Conservation (phyloP, 495 filamentous ascomycete species). For the Penicillium herquei region DNA sequence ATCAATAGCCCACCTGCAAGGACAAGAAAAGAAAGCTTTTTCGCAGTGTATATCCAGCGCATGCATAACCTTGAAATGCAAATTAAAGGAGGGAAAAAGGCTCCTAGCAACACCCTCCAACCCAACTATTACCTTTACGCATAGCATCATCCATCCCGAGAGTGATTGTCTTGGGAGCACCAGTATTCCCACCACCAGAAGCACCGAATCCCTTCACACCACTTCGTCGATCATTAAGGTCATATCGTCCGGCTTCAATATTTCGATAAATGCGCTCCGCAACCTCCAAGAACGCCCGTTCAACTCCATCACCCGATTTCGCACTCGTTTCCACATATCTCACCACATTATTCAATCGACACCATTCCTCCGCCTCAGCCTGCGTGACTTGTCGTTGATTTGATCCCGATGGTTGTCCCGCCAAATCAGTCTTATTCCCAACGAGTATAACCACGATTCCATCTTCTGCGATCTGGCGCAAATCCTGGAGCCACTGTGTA, state of each 20-base stretch:
- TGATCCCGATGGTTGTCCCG: slow-evolving; percentile 42
- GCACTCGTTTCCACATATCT: slow-evolving; percentile 95
- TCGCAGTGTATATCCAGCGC: no score
- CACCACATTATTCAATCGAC: slow-evolving; percentile 72
- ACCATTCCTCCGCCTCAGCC: slow-evolving; percentile 87
- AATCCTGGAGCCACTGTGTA: slow-evolving; percentile 87
- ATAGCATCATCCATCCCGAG: slow-evolving; percentile 57
- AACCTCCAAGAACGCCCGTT: slow-evolving; percentile 87
- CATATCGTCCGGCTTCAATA: slow-evolving; percentile 89
- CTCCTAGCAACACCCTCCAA: slow-evolving; percentile 49
- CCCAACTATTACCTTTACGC: slow-evolving; percentile 45
- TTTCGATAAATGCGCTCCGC: slow-evolving; percentile 93
- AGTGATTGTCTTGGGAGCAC: slow-evolving; percentile 52
- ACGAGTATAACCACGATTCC: slow-evolving; percentile 92
- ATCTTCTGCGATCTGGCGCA: slow-evolving; percentile 88
- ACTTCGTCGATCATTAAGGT: slow-evolving; percentile 87
- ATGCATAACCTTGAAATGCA: background rate
- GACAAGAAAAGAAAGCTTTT: background rate
- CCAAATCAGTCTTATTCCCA: slow-evolving; percentile 89
- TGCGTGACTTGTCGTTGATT: slow-evolving; percentile 75
- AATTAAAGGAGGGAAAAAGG: background rate
- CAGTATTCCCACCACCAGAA: slow-evolving; percentile 41
- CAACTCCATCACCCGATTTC: slow-evolving; percentile 90
- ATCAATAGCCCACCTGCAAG: slow-evolving; percentile 1
- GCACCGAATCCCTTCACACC: slow-evolving; percentile 82